Conservation (phyloP, 768 basidiomycete species). For the Leccinum ochraceum region DNA sequence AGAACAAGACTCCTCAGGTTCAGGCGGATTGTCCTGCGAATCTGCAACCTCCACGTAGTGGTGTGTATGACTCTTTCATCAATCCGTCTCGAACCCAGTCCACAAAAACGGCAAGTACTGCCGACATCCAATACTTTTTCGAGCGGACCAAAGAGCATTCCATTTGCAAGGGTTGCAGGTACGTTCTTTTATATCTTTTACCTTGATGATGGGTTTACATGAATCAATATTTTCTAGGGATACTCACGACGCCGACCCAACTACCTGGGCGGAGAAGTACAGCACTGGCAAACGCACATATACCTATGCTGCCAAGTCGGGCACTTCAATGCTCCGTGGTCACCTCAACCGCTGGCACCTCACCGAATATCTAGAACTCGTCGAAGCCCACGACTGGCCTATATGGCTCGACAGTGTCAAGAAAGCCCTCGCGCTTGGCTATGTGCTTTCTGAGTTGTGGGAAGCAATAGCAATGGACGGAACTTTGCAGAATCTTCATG, state of each 20-base stretch:
- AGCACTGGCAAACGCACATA: not conserved
- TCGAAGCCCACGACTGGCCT: not conserved
- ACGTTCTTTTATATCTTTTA: not conserved
- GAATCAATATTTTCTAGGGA: not conserved
- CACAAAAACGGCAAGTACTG: not conserved
- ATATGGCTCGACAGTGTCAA: not conserved
- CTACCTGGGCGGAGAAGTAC: not conserved
- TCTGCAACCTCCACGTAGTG: too few species aligned
- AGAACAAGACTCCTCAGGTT: not conserved
- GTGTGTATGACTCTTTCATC: not conserved
- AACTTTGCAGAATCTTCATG: not conserved
- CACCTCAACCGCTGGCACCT: not conserved
- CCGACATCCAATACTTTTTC: not conserved
- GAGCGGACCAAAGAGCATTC: not conserved
- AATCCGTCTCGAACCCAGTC: not conserved
- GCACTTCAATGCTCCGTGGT: not conserved
- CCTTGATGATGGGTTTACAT: too few species aligned
- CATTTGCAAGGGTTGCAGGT: not conserved
- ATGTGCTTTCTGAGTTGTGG: not conserved
- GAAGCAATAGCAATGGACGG: not conserved
- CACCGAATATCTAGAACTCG: not conserved
- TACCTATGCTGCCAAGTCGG: not conserved
- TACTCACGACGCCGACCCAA: not conserved
- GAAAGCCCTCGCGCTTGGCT: not conserved
- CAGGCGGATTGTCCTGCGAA: not conserved